These are phyloP conservation scores for Ilyonectria mors-panacis DNA, from an alignment of 2,329 filamentous ascomycete species.

Conservation along the genomic window DNA sequence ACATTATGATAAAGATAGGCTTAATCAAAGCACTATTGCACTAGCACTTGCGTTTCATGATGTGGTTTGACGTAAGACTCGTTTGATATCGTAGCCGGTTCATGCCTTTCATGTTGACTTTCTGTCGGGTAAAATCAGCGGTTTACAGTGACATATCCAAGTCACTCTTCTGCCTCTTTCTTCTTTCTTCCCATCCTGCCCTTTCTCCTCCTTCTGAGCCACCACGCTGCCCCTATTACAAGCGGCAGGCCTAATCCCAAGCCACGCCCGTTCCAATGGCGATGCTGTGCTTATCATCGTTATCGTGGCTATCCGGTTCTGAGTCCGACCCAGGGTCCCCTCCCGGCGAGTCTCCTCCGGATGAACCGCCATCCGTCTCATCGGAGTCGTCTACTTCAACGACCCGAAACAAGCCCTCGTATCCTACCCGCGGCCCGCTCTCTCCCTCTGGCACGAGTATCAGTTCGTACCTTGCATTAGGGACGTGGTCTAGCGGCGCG, in stretches of 20 bases:
- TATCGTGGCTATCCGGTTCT: neutral
- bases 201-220: conserved; percentile 1
- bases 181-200: neutral
- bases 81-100: neutral
- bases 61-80: neutral
- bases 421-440: conserved; percentile 6
- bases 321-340: neutral
- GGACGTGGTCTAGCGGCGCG: conserved; percentile 21
- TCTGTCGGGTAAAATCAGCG: neutral
- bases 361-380: neutral
- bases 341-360: neutral
- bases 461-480: conserved; percentile 16
- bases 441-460: conserved; percentile 11
- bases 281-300: neutral
- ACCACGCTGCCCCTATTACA: neutral
- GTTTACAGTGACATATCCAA: neutral
- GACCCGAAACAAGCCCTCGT: conserved; percentile 21
- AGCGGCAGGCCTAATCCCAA: conserved; percentile 11
- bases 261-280: conserved; percentile 15
- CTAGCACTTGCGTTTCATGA: neutral
- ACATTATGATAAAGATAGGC: neutral
- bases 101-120: neutral
- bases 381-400: conserved; percentile 1
- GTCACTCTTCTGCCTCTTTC: neutral
- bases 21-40: conserved; percentile 11